Base-by-base conservation (phyloP, 2,329 filamentous ascomycete genomes). In the Talaromyces sp. region DNA sequence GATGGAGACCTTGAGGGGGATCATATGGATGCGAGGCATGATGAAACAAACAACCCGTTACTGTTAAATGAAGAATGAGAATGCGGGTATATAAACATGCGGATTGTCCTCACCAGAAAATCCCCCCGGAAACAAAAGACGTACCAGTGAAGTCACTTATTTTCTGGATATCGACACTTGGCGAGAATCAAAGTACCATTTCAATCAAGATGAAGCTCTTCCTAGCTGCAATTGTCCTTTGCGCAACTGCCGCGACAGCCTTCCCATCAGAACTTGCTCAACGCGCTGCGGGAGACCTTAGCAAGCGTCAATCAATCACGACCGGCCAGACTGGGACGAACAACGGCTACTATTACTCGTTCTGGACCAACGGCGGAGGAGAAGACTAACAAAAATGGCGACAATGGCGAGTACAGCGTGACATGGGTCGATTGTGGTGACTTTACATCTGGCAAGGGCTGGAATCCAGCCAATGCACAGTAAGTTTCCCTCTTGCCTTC, bases 381-480 rank as follows among this genome's bases (percentile, higher is more conserved):
- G 70, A 70, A 19, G 81, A 80, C 75, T 31, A 84, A 84, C 72
- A 81, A 70, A 63, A 84, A 84, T 71, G 76, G 77, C 1, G 69
- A 70, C 5, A 76, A 70, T 4, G 83, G 83, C 1, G 51, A 56
- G 11, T 85, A 85, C 76, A 78, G 70, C 38, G 76, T 82, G 0
- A 70, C 69, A 27, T 86, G 84, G 84, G 72, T 67, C 51, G 77
- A 78, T 56, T 75, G 73, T 27, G 84, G 83, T 34, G 85, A 86
- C 77, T 83, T 86, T 54, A 84, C 86, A 36, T 83, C 78, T 65
- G 86, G 85, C 36, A 87, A 86, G 75, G 85, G 86, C 45, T 87
- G 85, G 84, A 81, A 81, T 64, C 81, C 84, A 19, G 85, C 85
- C n/a, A 80, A 73, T 65, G 74, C 77, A 34, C 78, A 82, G 83